Base-by-base conservation (phyloP, 192 early-diverging fungal genomes). In the Lobulomyces angularis region DNA sequence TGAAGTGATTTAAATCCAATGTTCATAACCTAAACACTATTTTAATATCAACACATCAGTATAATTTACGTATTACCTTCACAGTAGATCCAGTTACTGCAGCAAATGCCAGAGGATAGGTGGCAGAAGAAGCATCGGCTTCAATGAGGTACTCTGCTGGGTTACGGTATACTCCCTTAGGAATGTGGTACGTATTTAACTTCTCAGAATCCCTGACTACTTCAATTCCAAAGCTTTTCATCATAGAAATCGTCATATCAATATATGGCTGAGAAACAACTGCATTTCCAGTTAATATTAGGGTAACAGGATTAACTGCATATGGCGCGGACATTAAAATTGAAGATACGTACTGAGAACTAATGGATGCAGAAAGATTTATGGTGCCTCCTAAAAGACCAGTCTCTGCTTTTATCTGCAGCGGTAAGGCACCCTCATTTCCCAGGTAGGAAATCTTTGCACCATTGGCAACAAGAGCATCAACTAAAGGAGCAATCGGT, bases 171-270 rank as follows among this genome's bases (percentile, higher is more conserved):
- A 68, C 56, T 1, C 73, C 71, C 32, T 69, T 43, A 12, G 90
- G 84, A 35, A 98, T 84, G 17, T 74, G 48, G 58, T 98, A 98
- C 26, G 71, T 77, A 59, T 86, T 91, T 8, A 60, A 55, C 16
- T 50, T 47, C 38, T 74, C 64, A 24, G 73, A 58, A 1, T 82
- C 46, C 16, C 82, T 71, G 48, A 81, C 62, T 35, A 91, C 86
- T 4, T 61, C 39, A 42, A 86, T 71, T 29, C 94, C 94, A 54
- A 98, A 98, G 16, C 82, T 79, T 41, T 69, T 71, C 93, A 97
- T 97, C 93, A 97, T 97, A 24, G 85, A 77, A 33, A 93, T 80
- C 3, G 94, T 98, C 94, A 98, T 96, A 60, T 98, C 91, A 50
- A 98, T 98, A 65, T 98, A 98, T 7, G 85, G 88, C 55, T 93